phyloP scores from a whole-genome alignment of 177 flowering plant species.

The Vitis hybrid region DNA sequence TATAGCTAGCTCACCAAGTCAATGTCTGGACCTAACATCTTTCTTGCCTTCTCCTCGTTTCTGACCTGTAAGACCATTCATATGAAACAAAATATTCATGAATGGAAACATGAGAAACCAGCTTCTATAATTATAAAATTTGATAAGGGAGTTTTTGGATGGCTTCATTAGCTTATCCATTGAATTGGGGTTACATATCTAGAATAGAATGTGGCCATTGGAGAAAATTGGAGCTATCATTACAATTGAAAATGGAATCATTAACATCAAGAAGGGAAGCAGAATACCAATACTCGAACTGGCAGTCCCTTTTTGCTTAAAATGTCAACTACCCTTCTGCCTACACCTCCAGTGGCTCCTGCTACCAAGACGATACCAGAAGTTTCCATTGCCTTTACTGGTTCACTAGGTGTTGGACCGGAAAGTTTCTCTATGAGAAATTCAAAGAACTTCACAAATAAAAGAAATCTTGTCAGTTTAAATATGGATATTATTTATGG shows the following conservation, averaged over 20 bases:
- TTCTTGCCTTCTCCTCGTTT: constrained; percentile 91
- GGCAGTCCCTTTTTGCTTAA: constrained; percentile 75
- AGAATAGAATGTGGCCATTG: no score
- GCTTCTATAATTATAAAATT: no score
- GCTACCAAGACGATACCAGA: constrained; percentile 69
- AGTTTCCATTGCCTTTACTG: constrained; percentile 56
- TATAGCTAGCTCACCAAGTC: constrained; percentile 61
- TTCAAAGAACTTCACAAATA: constrained; percentile 60
- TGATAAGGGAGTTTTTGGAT: no score
- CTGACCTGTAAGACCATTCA: constrained; percentile 58
- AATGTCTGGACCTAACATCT: constrained; percentile 79
- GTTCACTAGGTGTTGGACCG: constrained; percentile 49
- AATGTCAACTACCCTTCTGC: constrained; percentile 84
- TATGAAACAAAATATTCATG: background rate
- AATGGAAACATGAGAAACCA: background rate
- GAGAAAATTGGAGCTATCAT: no score
- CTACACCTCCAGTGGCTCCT: constrained; percentile 99
- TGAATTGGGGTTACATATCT: no score
- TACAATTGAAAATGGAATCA: background rate
- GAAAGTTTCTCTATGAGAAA: constrained; percentile 62
- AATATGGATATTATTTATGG: background rate
- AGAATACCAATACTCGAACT: constrained; percentile 75
- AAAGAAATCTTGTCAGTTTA: constrained; percentile 23
- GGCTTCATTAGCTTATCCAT: no score
- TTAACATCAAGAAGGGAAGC: background rate